Evolutionary conservation across 495 filamentous ascomycete genomes (phyloP), one percentile per base, ranked within the genome.

Genomic region (Usnea hakonensis): DNA sequence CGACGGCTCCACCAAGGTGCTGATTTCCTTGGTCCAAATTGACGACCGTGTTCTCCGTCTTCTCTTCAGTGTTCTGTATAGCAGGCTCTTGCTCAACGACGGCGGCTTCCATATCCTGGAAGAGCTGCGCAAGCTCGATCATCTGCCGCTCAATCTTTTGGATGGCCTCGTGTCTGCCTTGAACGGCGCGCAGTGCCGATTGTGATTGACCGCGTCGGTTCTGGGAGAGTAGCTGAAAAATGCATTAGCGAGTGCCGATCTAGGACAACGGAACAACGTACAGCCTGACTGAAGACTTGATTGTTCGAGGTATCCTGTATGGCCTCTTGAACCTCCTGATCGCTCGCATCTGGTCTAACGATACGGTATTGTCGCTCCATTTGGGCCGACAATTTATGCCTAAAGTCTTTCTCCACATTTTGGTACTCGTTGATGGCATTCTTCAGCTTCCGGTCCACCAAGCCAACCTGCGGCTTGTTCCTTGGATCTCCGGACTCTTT

Each of bases 71-170:
- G 58, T 88, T 79, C 64, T 79, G 73, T 32, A 98, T 83, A 35
- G 84, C 76, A 2, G 81, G 80, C 66, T 95, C 91, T 75, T 97
- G 92, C 78, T 94, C 83, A 54, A 89, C 78, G 52, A 97, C 83
- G 54, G 94, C 76, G 57, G 85, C 83, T 54, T 93, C 88, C 72
- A 96, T 85, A 67, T 96, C 88, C 64, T 89, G 81, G 80, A 95
- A 92, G 41, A 97, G 76, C 66, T 90, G 82, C 32, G 86, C 82
- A 30, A 98, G 80, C 72, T 97, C 90, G 33, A 87, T 84, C 77
- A 98, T 85, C 71, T 90, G 86, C 67, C 83, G 77, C 78, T 95
- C 90, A 67, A 98, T 95, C 77, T 92, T 89, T 71, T 90, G 86
- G 71, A 98, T 90, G 19, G 89, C 91, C 52, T 86, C 85, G 75